These are phyloP conservation scores for Rhodotorula glutinis DNA, from an alignment of 1,284 basidiomycete genomes.

Conservation along the genomic window DNA sequence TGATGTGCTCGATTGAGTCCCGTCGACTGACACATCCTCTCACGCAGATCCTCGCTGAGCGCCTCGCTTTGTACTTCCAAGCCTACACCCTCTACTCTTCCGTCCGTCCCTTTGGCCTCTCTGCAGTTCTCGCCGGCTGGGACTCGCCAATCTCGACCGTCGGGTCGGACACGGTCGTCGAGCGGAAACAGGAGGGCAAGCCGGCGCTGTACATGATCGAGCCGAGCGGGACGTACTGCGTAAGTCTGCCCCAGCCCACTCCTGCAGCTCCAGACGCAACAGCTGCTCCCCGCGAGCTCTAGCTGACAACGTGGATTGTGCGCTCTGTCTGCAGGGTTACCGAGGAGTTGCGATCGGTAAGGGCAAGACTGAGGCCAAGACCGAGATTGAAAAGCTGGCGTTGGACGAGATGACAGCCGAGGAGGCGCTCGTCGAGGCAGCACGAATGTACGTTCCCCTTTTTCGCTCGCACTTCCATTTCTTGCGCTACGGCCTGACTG, in stretches of 20 bases:
- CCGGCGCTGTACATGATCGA: conserved; percentile 89
- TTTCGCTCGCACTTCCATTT: not conserved
- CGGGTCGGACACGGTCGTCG: conserved; percentile 53
- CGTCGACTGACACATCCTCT: not conserved
- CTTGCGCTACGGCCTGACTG: not conserved
- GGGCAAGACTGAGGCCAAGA: conserved; percentile 94
- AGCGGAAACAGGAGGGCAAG: conserved; percentile 65
- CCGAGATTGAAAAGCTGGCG: conserved; percentile 94
- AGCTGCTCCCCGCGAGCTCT: no score
- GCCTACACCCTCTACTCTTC: conserved; percentile 97
- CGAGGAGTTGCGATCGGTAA: conserved; percentile 93
- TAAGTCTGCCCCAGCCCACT: conserved; percentile 50
- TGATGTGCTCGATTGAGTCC: no score
- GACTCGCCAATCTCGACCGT: conserved; percentile 28
- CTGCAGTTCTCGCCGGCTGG: conserved; percentile 76
- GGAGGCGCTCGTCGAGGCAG: conserved; percentile 89
- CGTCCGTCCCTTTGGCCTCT: conserved; percentile 94
- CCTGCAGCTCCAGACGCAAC: not conserved
- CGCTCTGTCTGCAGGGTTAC: conserved; percentile 63
- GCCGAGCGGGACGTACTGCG: conserved; percentile 89
- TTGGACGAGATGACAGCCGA: conserved; percentile 70
- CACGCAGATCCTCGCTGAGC: conserved; percentile 72
- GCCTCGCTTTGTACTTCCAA: conserved; percentile 84
- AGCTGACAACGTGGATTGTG: no score
- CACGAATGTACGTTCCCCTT: conserved; percentile 71